A percentile compares a stretch with the other conserved stretches of the same genome.
Evolutionary conservation across 495 filamentous ascomycete species (phyloP).

Genomic region (Penicillium psychrofluorescens): DNA sequence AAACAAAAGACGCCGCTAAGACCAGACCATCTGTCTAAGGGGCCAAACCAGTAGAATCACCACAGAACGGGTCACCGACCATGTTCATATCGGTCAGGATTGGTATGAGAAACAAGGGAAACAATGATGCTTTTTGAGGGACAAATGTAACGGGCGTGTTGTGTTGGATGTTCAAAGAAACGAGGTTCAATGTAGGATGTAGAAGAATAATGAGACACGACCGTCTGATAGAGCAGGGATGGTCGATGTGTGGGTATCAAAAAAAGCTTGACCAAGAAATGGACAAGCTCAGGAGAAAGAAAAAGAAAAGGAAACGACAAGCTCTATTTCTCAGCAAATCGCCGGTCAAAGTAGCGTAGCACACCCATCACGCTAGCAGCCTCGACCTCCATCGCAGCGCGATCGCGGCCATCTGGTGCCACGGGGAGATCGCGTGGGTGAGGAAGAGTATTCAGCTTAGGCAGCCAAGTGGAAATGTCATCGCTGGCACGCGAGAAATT

Average conservation of each 20-base stretch:
- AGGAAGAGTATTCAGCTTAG: slow-evolving; percentile 58
- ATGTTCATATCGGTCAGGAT: slow-evolving; percentile 19
- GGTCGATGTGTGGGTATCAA: slow-evolving; percentile 39
- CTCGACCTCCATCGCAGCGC: slow-evolving; percentile 71
- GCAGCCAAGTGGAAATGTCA: slow-evolving; percentile 68
- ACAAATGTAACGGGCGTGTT: background rate
- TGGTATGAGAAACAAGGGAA: too few relatives aligned
- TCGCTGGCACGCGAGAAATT: slow-evolving; percentile 70
- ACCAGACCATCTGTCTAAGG: background rate
- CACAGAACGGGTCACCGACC: slow-evolving; percentile 11
- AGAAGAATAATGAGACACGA: slow-evolving; percentile 3
- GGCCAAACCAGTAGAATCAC: slow-evolving; percentile 1
- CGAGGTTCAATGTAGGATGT: background rate
- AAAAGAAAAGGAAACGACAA: slow-evolving; percentile 7
- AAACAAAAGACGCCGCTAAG: background rate
- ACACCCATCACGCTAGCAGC: slow-evolving; percentile 83
- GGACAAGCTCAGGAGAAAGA: slow-evolving; percentile 13
- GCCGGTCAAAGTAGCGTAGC: slow-evolving; percentile 71
- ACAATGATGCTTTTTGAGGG: slow-evolving; percentile 8
- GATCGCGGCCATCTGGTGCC: slow-evolving; percentile 15
- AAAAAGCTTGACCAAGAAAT: slow-evolving; percentile 8
- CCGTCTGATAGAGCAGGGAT: slow-evolving; percentile 21
- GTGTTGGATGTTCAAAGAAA: background rate
- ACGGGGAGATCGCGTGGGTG: slow-evolving; percentile 30
- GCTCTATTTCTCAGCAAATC: slow-evolving; percentile 51